Percentiles rank a stretch among this genome's conserved stretches.
Evolutionary conservation across 164 flowering plant species (phyloP).

Genomic region (Tetracentron sinense): DNA sequence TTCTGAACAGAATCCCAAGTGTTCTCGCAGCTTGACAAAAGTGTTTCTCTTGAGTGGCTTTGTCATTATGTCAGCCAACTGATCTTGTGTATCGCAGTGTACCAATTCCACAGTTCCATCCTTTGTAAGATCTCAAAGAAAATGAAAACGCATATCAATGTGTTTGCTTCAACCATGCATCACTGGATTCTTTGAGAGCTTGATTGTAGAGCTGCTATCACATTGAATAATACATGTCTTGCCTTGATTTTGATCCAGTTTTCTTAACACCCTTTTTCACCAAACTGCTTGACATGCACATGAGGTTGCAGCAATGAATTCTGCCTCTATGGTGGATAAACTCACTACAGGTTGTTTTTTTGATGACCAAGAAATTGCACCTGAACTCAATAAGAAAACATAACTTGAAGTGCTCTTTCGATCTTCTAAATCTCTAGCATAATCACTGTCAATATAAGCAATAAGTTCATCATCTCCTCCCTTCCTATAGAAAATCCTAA

Average conservation of each 20-base stretch:
- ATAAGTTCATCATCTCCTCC: neutral
- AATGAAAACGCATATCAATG: neutral
- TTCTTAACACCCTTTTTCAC: neutral
- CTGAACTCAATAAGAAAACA: conserved; percentile 3
- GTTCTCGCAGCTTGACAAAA: too few relatives aligned
- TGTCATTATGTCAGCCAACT: too few relatives aligned
- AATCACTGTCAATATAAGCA: conserved; percentile 1
- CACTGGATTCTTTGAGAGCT: conserved; percentile 1
- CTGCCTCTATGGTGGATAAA: too few relatives aligned
- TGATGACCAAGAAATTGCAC: neutral
- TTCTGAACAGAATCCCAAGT: too few relatives aligned
- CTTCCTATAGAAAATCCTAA: neutral
- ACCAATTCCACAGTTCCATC: neutral
- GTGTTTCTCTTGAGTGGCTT: too few relatives aligned
- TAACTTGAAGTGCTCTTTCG: neutral
- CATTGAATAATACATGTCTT: neutral
- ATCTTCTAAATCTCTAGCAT: conserved; percentile 2
- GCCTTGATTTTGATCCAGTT: neutral
- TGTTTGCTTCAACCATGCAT: neutral
- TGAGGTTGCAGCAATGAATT: neutral
- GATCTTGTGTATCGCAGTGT: neutral
- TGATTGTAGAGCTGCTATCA: neutral
- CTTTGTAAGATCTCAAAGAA: neutral
- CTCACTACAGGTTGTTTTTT: too few relatives aligned
- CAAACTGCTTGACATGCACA: conserved; percentile 8